Evolutionary conservation across 2,329 filamentous ascomycete species (phyloP), one percentile per base, ranked within the genome.

Genomic region (Botryotinia globosa): DNA sequence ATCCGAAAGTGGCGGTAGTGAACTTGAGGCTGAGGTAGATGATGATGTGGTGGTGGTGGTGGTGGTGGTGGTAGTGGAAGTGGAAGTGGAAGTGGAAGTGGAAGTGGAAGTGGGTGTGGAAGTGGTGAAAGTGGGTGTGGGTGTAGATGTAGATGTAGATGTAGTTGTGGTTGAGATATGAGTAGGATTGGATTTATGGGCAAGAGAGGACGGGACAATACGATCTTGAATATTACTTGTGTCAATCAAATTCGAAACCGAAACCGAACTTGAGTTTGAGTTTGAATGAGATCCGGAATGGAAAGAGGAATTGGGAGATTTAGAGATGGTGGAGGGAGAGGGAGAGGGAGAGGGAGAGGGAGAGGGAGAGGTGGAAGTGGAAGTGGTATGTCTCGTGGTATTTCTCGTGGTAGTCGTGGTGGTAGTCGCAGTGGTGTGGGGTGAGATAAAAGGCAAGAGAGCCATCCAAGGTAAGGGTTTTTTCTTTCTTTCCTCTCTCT

Each of bases 401-500:
- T 51, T 56, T n/a, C 34, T 61, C 20, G 69, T 54, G 56, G 72
- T 58, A 29, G 72, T 58, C 22, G 66, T 42, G 10, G 48, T 63
- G 34, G 66, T 34, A 18, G 51, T 54, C n/a, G 29, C 58, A 14
- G 71, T 61, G 18, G 71, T 73, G 64, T 68, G 71, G 72, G 73
- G 63, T 54, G 54, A 51, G 22, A 45, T 58, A 56, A 71, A 71
- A 54, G 66, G 65, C 65, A 61, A 69, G 69, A 70, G 71, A 67
- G 74, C 73, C 71, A 74, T 75, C 73, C 72, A 75, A 70, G 71
- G 18, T 73, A 75, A 70, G 71, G 18, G 16, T 39, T 61, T 39
- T 54, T 54, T 62, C 45, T 14, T 8, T 29, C 22, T 29, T 9
- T 32, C n/a, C 45, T 14, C 22, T 29, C 22, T 29, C 9, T 32